Conservation (phyloP, 1,284 basidiomycete genomes). For the Leccinum pachyderme region DNA sequence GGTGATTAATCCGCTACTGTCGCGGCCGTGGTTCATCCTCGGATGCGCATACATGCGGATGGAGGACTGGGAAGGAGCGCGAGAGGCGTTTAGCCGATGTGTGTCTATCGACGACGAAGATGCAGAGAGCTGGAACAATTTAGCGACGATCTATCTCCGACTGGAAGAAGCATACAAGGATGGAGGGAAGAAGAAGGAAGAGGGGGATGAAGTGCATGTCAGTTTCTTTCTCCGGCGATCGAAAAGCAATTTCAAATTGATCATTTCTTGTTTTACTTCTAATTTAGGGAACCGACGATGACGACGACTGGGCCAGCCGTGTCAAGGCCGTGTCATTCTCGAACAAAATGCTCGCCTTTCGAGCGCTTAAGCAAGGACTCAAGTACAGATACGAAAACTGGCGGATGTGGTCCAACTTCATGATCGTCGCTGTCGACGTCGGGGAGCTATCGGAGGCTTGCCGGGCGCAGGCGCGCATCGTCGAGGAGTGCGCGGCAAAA, state of each 20-base stretch:
- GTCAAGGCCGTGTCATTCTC: slow-evolving; percentile 48
- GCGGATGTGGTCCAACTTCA: slow-evolving; percentile 99
- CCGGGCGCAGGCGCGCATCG: slow-evolving; percentile 78
- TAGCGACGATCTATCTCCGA: slow-evolving; percentile 92
- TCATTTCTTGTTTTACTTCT: background rate
- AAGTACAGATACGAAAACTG: slow-evolving; percentile 87
- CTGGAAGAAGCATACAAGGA: slow-evolving; percentile 48
- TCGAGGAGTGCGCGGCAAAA: slow-evolving; percentile 76
- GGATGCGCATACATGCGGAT: slow-evolving; percentile 85
- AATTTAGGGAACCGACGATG: slow-evolving; percentile 15
- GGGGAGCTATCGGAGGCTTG: slow-evolving; percentile 89
- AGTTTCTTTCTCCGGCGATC: background rate
- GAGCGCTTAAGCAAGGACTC: slow-evolving; percentile 90
- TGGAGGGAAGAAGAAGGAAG: slow-evolving; percentile 25
- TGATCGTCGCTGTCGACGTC: slow-evolving; percentile 91
- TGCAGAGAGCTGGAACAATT: slow-evolving; percentile 97
- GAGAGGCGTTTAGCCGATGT: slow-evolving; percentile 82
- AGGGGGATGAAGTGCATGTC: slow-evolving; percentile 16
- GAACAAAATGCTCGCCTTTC: slow-evolving; percentile 88
- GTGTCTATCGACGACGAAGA: slow-evolving; percentile 95
- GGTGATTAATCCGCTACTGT: slow-evolving; percentile 84
- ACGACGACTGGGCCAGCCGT: background rate
- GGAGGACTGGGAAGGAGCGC: slow-evolving; percentile 83
- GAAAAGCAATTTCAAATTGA: background rate
- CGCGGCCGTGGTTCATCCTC: slow-evolving; percentile 93